Evolutionary conservation across 352 stramenopile genomes (phyloP), one percentile per base, ranked within the genome.

Genomic region (Pythium pyrilobum): DNA sequence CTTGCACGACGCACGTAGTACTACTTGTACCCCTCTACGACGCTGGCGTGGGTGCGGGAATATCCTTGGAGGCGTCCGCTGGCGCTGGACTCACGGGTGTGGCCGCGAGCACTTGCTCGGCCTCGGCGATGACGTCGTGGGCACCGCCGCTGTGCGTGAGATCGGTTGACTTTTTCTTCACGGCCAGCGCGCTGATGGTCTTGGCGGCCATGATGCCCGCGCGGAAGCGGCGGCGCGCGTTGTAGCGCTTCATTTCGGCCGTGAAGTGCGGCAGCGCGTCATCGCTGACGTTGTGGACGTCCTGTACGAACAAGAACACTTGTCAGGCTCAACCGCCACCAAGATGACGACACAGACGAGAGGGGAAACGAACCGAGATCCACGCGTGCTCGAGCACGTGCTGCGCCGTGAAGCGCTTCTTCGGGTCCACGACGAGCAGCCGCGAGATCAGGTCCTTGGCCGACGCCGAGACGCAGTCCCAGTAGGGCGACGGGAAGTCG

Each of bases 401-500:
- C 47, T 84, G 65, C 12, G 92, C 89, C 23, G 81, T 96, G 52
- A 95, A 92, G 33, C 96, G 83, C 65, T 95, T 85, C 60, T 85
- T 75, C 5, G 89, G 80, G 66, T 98, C 85, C 20, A 97, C 74
- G 0, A 96, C 77, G 40, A 99, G 70, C 52, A 98, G 69, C 28
- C 75, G 65, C 29, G 77, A 78, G 50, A 99, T 96, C 18, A 99
- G 69, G 44, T 97, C 88, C 63, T 97, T 98, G 42, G 93, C 92
- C 36, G 69, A 85, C 9, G 77, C 66, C 0, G 85, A 97, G 33
- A 98, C 82, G 49, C 88, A 80, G 64, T 95, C 82, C 93, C 93
- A 99, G 71, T 98, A 98, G 13, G 95, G 90, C 45, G 77, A 94
- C 28, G 84, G 81, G 61, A 95, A 98, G 58, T 96, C 86, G 67